Evolutionary conservation across 225 moss, liverwort and hornwort genomes (phyloP), one percentile per base, ranked within the genome.

Genomic region (Sphagnum contortum): DNA sequence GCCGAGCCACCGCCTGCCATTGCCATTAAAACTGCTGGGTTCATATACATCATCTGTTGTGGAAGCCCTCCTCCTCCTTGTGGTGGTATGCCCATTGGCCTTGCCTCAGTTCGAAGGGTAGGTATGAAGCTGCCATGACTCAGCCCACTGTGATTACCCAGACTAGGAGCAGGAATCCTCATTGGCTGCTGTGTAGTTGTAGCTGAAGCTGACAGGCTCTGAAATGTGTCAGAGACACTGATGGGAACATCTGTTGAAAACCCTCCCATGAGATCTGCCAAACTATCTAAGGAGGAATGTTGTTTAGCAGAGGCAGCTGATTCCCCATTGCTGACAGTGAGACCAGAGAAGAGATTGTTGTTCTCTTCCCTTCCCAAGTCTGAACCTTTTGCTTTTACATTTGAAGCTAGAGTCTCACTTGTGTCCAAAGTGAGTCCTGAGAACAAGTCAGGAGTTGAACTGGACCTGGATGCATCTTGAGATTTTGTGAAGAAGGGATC

Each of bases 401-500:
- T 91, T 49, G 78, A 81, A 53, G 59, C 65, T 63, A 76, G 66
- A 64, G 69, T 79, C 57, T 69, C 75, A 67, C 57, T 64, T 64
- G 68, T 51, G 62, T 83, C 90, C 59, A 87, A 63, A 51, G 81
- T 76, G 62, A 91, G 80, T 9, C 91, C 90, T 46, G 93, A 80
- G 60, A 93, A 98, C 65, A 98, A 64, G 78, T 91, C 9, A 60
- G 67, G 66, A 11, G 66, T 83, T 63, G 76, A 7, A 12, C 71
- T 72, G 62, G 87, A 74, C 57, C 29, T 29, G 29, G 29, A 29
- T 29, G 29, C 29, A 29, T 29, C 29, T 29, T 77, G 60, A 57
- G 93, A 79, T 69, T 91, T 84, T 48, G 83, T 90, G n/a, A 79
- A 79, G 61, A 98, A 93, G 46, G 89, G 81, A 66, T 93, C 86